These are phyloP conservation scores for Trapa bicornis DNA, from an alignment of 345 rosid species.

Conservation along the genomic window DNA sequence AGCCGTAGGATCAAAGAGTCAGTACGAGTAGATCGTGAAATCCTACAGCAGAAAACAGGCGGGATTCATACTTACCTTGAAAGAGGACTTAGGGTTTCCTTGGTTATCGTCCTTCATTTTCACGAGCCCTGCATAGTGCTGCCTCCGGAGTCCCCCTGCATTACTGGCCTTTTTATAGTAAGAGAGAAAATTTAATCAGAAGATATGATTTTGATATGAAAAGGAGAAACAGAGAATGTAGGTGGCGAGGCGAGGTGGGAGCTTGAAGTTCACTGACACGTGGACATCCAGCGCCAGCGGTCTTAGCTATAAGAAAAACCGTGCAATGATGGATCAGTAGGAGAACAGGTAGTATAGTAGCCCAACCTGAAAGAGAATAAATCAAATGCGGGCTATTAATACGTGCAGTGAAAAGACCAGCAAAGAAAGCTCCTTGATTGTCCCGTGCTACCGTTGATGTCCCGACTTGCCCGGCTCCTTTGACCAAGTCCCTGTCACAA, in stretches of 20 bases:
- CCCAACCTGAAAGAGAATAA: too few relatives aligned
- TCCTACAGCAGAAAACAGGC: neutral
- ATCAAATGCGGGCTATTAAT: too few relatives aligned
- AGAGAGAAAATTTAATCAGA: too few relatives aligned
- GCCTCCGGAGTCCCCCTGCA: neutral
- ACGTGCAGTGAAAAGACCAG: too few relatives aligned
- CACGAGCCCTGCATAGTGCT: neutral
- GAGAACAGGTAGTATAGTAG: too few relatives aligned
- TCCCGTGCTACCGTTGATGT: too few relatives aligned
- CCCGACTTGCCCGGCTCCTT: too few relatives aligned
- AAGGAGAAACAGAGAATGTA: neutral
- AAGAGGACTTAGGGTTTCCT: conserved; percentile 15
- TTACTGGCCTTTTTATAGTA: neutral
- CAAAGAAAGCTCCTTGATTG: too few relatives aligned
- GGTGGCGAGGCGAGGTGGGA: neutral
- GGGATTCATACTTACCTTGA: conserved; percentile 7
- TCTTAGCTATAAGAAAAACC: too few relatives aligned
- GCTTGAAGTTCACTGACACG: neutral
- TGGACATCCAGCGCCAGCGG: neutral
- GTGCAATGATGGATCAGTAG: too few relatives aligned
- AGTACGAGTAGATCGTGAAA: neutral
- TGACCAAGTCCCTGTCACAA: too few relatives aligned
- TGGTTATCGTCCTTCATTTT: conserved; percentile 11
- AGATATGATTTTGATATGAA: neutral
- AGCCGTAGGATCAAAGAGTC: neutral